Conservation (phyloP, 805 yeast genomes). For the Barnettozyma botsteinii region DNA sequence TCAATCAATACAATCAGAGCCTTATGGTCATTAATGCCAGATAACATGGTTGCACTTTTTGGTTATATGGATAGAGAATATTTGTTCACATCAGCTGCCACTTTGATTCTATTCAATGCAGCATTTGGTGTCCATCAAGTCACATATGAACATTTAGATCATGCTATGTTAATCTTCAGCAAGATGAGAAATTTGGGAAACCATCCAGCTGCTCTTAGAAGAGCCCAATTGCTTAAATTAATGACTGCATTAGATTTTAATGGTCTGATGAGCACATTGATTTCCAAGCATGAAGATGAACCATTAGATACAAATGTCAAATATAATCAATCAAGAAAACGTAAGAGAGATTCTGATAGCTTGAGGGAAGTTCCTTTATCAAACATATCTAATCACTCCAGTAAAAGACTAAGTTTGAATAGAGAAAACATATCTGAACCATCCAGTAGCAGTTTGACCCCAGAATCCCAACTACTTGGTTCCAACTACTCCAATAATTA, state of each 20-base stretch:
- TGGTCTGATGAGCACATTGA: slow-evolving; percentile 52
- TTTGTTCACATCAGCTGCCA: slow-evolving; percentile 69
- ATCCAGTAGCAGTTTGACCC: not conserved
- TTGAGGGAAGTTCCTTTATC: too few relatives aligned
- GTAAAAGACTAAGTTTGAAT: not conserved
- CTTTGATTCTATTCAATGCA: slow-evolving; percentile 65
- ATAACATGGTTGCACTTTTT: slow-evolving; percentile 77
- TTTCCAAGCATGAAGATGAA: slow-evolving; percentile 50
- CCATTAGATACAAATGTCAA: not conserved
- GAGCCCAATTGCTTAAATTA: slow-evolving; percentile 64
- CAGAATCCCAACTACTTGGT: slow-evolving; percentile 1
- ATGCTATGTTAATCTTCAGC: slow-evolving; percentile 62
- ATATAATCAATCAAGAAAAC: not conserved
- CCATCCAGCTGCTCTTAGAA: slow-evolving; percentile 70
- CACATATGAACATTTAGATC: slow-evolving; percentile 64
- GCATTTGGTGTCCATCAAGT: slow-evolving; percentile 81
- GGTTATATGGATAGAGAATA: slow-evolving; percentile 88
- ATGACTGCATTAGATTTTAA: slow-evolving; percentile 63
- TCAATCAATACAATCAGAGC: slow-evolving; percentile 70
- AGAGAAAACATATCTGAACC: not conserved
- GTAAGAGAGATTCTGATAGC: not conserved
- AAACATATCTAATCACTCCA: not conserved
- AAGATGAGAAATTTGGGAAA: slow-evolving; percentile 74
- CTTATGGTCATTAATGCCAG: slow-evolving; percentile 68
- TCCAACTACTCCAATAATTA: not conserved